Conservation (phyloP, 371 early-diverging fungal genomes). For the Choanephora cucurbitarum region DNA sequence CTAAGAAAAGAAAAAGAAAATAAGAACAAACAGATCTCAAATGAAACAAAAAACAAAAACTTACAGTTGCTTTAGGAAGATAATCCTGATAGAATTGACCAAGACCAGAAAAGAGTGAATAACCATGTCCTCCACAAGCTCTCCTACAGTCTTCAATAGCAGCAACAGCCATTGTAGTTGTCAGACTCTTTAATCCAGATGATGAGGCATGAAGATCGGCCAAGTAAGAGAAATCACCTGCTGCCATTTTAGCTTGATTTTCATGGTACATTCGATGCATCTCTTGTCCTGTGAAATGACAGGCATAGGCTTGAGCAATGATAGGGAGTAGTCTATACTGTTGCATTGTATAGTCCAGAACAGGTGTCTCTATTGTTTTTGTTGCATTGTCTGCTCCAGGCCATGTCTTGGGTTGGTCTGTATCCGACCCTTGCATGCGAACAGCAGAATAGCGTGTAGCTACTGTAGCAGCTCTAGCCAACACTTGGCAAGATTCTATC, state of each 20-base stretch:
- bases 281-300: slow-evolving; percentile 73
- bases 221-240: slow-evolving; percentile 71
- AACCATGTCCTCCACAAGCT: slow-evolving; percentile 91
- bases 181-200: slow-evolving; percentile 84
- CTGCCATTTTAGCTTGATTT: slow-evolving; percentile 64
- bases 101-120: slow-evolving; percentile 77
- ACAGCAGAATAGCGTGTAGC: slow-evolving; percentile 79
- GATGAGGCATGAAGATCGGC: slow-evolving; percentile 84
- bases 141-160: slow-evolving; percentile 82
- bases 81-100: slow-evolving; percentile 71
- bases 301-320: slow-evolving; percentile 80
- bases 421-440: slow-evolving; percentile 81
- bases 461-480: slow-evolving; percentile 81
- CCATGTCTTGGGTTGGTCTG: slow-evolving; percentile 48
- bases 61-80: slow-evolving; percentile 73
- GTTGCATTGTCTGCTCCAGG: slow-evolving; percentile 24
- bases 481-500: slow-evolving; percentile 53
- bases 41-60: too few species aligned
- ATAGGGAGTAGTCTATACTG: slow-evolving; percentile 80
- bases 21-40: too few species aligned
- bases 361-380: slow-evolving; percentile 65
- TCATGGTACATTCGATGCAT: slow-evolving; percentile 71
- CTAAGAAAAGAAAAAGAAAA: too few species aligned
- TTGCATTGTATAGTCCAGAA: slow-evolving; percentile 80
- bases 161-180: slow-evolving; percentile 70